phyloP scores from a whole-genome alignment of 2,329 filamentous ascomycete genomes.

The Plenodomus biglobosus region DNA sequence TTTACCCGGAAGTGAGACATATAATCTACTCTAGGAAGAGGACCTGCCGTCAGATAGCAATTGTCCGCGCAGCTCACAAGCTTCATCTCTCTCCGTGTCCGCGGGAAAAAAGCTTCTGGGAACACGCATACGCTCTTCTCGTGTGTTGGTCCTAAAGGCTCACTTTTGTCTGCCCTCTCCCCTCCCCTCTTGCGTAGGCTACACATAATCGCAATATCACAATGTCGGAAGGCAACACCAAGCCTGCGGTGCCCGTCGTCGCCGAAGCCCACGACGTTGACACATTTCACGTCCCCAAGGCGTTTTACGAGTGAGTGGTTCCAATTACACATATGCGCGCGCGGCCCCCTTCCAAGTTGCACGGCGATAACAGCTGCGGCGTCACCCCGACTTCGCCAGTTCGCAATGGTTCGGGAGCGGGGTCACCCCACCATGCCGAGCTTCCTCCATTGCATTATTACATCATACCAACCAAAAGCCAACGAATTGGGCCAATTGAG shows the following conservation, averaged over 20 bases:
- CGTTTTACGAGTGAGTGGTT: slow-evolving; percentile 45
- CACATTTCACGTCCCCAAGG: slow-evolving; percentile 65
- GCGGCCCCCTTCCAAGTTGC: not conserved
- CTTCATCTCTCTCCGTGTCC: too few species aligned
- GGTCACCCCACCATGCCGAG: slow-evolving; percentile 38
- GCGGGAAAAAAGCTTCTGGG: not conserved
- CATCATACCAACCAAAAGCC: not conserved
- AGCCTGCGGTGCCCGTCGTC: slow-evolving; percentile 56
- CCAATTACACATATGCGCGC: too few species aligned
- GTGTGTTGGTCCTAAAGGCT: slow-evolving; percentile 1
- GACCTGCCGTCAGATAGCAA: slow-evolving; percentile 4
- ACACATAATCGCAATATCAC: slow-evolving; percentile 13
- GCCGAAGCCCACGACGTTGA: slow-evolving; percentile 75
- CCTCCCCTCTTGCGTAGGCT: slow-evolving; percentile 3
- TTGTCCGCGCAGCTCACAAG: slow-evolving; percentile 7
- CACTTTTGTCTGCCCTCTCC: slow-evolving; percentile 6
- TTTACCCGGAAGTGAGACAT: slow-evolving; percentile 42
- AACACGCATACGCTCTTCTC: not conserved
- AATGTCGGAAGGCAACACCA: slow-evolving; percentile 51
- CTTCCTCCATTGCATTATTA: slow-evolving; percentile 3
- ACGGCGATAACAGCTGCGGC: slow-evolving; percentile 16
- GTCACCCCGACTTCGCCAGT: slow-evolving; percentile 11
- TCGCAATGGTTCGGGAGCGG: slow-evolving; percentile 24
- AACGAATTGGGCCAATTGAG: not conserved
- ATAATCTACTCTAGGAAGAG: slow-evolving; percentile 21